phyloP scores from a whole-genome alignment of 495 filamentous ascomycete species.

The Ramalina peruviana region DNA sequence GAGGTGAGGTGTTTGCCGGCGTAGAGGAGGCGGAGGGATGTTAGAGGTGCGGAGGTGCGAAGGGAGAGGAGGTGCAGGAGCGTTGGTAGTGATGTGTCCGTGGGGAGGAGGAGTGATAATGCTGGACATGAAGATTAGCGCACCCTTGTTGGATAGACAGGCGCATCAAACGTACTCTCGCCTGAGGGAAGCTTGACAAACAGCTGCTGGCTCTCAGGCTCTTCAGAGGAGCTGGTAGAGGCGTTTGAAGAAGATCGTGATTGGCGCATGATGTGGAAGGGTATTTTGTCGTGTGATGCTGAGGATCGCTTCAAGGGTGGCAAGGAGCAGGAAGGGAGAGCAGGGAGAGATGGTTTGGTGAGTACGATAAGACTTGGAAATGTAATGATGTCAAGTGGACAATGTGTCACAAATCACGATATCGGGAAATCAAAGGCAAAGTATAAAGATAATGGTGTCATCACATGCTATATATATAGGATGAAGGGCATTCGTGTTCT shows the following conservation, averaged over 20 bases:
- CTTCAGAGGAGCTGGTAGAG: background rate
- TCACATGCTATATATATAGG: too few species aligned
- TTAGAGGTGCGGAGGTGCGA: constrained; percentile 24
- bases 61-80: constrained; percentile 31
- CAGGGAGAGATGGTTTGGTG: too few species aligned
- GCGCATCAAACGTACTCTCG: constrained; percentile 13
- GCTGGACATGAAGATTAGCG: constrained; percentile 11
- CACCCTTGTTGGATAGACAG: constrained; percentile 1
- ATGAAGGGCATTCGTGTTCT: too few species aligned
- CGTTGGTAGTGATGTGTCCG: constrained; percentile 24
- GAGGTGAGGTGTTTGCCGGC: constrained; percentile 26
- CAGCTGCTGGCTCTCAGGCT: constrained; percentile 9
- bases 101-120: constrained; percentile 18
- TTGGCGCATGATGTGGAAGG: constrained; percentile 8
- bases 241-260: constrained; percentile 12
- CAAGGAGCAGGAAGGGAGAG: too few species aligned
- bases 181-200: constrained; percentile 18
- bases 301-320: too few species aligned
- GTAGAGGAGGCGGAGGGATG: constrained; percentile 25
- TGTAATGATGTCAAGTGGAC: too few species aligned
- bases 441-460: too few species aligned
- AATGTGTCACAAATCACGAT: too few species aligned
- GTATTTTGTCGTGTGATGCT: background rate
- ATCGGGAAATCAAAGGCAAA: too few species aligned
- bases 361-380: too few species aligned